Base-by-base conservation (phyloP, 148 eudicot genomes). In the Fagopyrum homotropicum region DNA sequence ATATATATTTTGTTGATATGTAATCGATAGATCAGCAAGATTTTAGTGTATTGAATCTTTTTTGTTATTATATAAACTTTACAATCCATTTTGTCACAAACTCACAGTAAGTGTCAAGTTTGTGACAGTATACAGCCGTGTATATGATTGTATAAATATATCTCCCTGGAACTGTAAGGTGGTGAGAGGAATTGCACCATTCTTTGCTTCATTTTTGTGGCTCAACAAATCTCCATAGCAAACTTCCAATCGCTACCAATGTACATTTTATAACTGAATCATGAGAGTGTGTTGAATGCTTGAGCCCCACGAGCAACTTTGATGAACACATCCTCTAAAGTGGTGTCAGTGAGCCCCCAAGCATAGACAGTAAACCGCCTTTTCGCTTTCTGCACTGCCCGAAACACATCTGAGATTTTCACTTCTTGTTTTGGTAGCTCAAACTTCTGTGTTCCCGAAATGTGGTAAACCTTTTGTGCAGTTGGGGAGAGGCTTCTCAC, bases 291-390 rank as follows among this genome's bases (percentile, higher is more conserved):
- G 51, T 74, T 83, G n/a, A 84, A 84, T 5, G 90, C 47, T 69
- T 90, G 87, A 51, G 98, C 90, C 48, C 82, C 87, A 1, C 85
- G 88, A 52, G 98, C 90, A 71, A 93, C 98, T 80, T 90, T 93
- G 82, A 93, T 93, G 22, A 89, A 93, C 10, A 93, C 96, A 69
- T 93, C 98, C 78, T 90, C 98, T 75, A 89, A 82, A n/a, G 93
- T 90, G 9, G 98, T 90, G 76, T 93, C 96, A 10, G 96, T 91
- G 40, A 93, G 76, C 72, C 96, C 97, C 98, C 98, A 93, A 56
- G 93, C 98, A 54, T 93, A 84, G 66, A 93, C 91, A 5, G 86
- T 79, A 80, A 93, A 93, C 78, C 82, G 77, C 75, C 89, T 87
- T 85, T 93, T 90, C 5, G 94, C 87, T 40, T 83, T 75, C 76